Evolutionary conservation across 805 yeast species (phyloP).

Genomic region (Yamadazyma kitorensis): DNA sequence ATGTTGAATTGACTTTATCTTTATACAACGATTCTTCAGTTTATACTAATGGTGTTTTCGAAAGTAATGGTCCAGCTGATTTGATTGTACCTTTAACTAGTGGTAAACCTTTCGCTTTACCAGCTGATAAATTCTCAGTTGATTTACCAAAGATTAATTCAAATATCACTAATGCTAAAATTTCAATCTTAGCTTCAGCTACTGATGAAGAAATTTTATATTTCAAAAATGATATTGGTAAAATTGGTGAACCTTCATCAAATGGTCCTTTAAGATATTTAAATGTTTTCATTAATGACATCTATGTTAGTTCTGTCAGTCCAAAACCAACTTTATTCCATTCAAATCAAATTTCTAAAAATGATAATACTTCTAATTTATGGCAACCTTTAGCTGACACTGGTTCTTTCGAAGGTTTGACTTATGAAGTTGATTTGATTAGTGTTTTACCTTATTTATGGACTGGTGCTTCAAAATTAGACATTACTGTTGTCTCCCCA

Average conservation of each 20-base stretch:
- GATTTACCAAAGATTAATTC: slow-evolving; percentile 17
- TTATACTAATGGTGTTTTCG: slow-evolving; percentile 14
- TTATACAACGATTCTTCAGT: slow-evolving; percentile 18
- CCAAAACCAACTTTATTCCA: slow-evolving; percentile 29
- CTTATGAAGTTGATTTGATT: slow-evolving; percentile 25
- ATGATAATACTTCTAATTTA: slow-evolving; percentile 11
- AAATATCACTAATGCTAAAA: slow-evolving; percentile 20
- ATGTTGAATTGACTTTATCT: slow-evolving; percentile 19
- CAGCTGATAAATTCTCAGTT: slow-evolving; percentile 18
- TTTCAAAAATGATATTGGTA: slow-evolving; percentile 16
- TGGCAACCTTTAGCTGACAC: slow-evolving; percentile 26
- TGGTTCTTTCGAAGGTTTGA: slow-evolving; percentile 24
- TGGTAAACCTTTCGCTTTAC: slow-evolving; percentile 18
- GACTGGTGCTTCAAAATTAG: slow-evolving; percentile 19
- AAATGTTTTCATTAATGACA: slow-evolving; percentile 20
- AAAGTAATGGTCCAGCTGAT: slow-evolving; percentile 20
- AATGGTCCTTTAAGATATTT: slow-evolving; percentile 25
- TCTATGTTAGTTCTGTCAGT: slow-evolving; percentile 19
- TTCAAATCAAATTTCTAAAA: slow-evolving; percentile 18
- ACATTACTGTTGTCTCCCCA: slow-evolving; percentile 25
- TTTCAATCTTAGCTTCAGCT: slow-evolving; percentile 24
- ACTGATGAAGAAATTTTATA: slow-evolving; percentile 21
- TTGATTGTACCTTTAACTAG: slow-evolving; percentile 18
- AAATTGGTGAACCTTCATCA: slow-evolving; percentile 10
- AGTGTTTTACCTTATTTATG: slow-evolving; percentile 26